Evolutionary conservation across 2,329 filamentous ascomycete species (phyloP).

Genomic region (Cladosporium sp.): DNA sequence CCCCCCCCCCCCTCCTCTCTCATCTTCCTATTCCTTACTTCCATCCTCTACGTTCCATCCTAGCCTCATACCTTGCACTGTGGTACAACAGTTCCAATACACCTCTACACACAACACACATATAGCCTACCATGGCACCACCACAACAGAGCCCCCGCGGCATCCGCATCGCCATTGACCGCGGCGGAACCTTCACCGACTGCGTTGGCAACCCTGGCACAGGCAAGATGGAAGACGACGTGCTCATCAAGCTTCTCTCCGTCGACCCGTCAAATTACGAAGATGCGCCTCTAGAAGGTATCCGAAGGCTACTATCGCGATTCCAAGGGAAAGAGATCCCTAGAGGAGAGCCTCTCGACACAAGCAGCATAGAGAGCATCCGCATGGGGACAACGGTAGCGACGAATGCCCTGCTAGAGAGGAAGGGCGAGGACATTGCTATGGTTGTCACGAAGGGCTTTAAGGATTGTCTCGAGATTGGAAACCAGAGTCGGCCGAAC

Average conservation of each 20-base stretch:
- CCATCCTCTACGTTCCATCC: not conserved
- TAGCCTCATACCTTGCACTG: not conserved
- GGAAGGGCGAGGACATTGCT: conserved; percentile 86
- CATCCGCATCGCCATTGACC: conserved; percentile 73
- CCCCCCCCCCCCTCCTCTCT: not conserved
- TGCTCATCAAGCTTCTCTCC: conserved; percentile 84
- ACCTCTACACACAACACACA: not conserved
- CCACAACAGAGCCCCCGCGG: conserved; percentile 41
- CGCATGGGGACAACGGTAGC: conserved; percentile 96
- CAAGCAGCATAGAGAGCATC: conserved; percentile 81
- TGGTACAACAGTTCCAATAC: not conserved
- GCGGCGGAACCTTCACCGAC: conserved; percentile 90
- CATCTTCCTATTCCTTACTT: not conserved
- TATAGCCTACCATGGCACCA: conserved; percentile 2
- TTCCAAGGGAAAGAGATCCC: conserved; percentile 76
- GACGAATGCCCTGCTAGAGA: conserved; percentile 85
- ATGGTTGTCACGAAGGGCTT: conserved; percentile 87
- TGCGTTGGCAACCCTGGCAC: conserved; percentile 79
- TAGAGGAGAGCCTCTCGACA: conserved; percentile 77
- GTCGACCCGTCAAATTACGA: conserved; percentile 88
- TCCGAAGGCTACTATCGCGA: conserved; percentile 77
- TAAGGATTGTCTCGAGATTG: conserved; percentile 82
- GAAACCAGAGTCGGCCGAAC: conserved; percentile 83
- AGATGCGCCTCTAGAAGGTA: conserved; percentile 88
- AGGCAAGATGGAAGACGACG: conserved; percentile 68